Evolutionary conservation across 192 early-diverging fungal species (phyloP), one percentile per base, ranked within the genome.

Genomic region (Coemansia sp.): DNA sequence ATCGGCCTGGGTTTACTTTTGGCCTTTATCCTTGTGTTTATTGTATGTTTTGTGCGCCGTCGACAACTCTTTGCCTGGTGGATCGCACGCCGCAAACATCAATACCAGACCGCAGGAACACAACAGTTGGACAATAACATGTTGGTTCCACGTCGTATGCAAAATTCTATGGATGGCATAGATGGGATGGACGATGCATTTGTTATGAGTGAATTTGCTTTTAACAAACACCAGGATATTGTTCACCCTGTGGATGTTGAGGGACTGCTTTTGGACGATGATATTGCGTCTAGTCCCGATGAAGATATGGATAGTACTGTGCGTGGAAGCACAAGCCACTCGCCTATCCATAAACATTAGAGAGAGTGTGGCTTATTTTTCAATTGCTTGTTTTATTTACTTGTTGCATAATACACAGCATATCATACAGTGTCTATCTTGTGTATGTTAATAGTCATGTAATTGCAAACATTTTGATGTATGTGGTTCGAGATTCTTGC

Each of bases 131-230:
- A 66, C 17, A 45, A 46, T 7, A 44, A 23, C 4, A 39, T 19
- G 14, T 43, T 48, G 10, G 45, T 38, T 11, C n/a, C n/a, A n/a
- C n/a, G n/a, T n/a, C n/a, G n/a, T n/a, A n/a, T n/a, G n/a, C n/a
- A n/a, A n/a, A n/a, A n/a, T n/a, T 32, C 49, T 13, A 33, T 43
- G 45, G 34, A 13, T 0, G n/a, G n/a, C 5, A 36, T 40, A 10
- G 42, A 54, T 5, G 55, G 47, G 7, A 9, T 63, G 18, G 53
- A 60, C 19, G 61, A 72, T 39, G 68, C 68, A 3, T 72, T 72
- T 57, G 53, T 60, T 27, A 72, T 72, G 68, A 64, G 57, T 48
- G 61, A 64, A 36, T 60, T 72, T 34, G 17, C 50, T 0, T 71
- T 71, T 30, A 23, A n/a, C 15, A 58, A 64, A 23, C 23, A 50